phyloP scores from a whole-genome alignment of 208 protist genomes.

The Trichomonas vaginalis region DNA sequence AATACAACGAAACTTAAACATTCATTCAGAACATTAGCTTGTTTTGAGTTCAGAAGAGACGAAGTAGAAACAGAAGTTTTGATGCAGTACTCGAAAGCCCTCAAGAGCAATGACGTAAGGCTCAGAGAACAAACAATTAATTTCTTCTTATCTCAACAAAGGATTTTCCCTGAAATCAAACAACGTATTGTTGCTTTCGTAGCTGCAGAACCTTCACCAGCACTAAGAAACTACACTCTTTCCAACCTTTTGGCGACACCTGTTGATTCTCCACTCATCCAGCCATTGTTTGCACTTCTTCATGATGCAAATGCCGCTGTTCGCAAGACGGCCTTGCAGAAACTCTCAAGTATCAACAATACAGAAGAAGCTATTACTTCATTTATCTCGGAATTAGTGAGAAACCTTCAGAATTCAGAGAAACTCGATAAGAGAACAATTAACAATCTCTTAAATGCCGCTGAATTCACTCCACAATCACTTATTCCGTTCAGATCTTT shows the following conservation, averaged over 20 bases:
- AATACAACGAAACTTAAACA: background rate
- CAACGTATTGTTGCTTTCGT: background rate
- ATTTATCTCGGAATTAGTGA: background rate
- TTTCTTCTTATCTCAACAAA: background rate
- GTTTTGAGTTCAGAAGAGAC: background rate
- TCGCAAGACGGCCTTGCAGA: background rate
- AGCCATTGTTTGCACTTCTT: background rate
- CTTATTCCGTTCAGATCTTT: background rate
- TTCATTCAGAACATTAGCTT: background rate
- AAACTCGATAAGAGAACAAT: background rate
- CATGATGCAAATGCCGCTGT: background rate
- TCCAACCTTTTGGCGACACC: background rate
- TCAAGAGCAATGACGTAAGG: background rate
- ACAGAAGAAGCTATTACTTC: background rate
- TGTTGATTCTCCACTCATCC: background rate
- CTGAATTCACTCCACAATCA: background rate
- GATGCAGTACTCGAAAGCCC: background rate
- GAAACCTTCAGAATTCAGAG: background rate
- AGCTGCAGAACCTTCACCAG: background rate
- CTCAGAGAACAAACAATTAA: background rate
- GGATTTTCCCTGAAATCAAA: background rate
- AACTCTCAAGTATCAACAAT: background rate
- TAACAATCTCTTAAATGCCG: background rate
- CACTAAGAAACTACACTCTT: background rate
- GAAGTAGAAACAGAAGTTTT: background rate